These are phyloP conservation scores for Sordariomycetes sp. DNA, from an alignment of 2,329 filamentous ascomycete species.

Conservation along the genomic window DNA sequence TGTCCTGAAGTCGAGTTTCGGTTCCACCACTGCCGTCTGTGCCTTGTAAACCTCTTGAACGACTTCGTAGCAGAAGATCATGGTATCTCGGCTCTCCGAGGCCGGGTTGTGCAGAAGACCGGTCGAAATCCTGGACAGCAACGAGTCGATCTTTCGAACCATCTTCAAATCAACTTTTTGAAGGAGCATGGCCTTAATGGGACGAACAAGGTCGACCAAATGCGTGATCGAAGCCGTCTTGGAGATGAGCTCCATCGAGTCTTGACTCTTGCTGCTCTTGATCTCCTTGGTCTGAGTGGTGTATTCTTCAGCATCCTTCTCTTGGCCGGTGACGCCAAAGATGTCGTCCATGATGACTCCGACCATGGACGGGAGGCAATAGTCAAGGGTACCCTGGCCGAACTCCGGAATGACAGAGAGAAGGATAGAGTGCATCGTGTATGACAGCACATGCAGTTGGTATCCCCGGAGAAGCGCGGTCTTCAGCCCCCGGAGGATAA, in stretches of 20 bases:
- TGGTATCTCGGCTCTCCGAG: conserved; percentile 66
- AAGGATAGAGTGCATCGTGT: conserved; percentile 85
- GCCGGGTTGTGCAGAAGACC: conserved; percentile 76
- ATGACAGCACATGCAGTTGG: conserved; percentile 90
- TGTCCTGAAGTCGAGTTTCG: conserved; percentile 50
- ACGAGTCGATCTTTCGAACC: conserved; percentile 81
- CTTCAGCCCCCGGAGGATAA: conserved; percentile 84
- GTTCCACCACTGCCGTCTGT: conserved; percentile 36
- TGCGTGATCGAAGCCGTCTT: conserved; percentile 67
- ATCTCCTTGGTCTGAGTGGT: conserved; percentile 94
- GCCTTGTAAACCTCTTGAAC: conserved; percentile 76
- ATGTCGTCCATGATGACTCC: conserved; percentile 93
- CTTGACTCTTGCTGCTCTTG: conserved; percentile 95
- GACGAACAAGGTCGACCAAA: conserved; percentile 65
- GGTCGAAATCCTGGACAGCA: conserved; percentile 71
- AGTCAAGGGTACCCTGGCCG: conserved; percentile 75
- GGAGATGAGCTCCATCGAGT: conserved; percentile 89
- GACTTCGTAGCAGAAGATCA: conserved; percentile 94
- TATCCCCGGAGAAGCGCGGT: conserved; percentile 77
- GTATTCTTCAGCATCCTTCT: conserved; percentile 96
- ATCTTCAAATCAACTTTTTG: conserved; percentile 78
- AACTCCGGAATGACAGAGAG: conserved; percentile 64
- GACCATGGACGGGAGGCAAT: conserved; percentile 70
- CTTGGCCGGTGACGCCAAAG: conserved; percentile 83
- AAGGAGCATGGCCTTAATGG: conserved; percentile 66